Evolutionary conservation across 495 filamentous ascomycete species (phyloP), one percentile per base, ranked within the genome.

Genomic region (Niebla homalea): DNA sequence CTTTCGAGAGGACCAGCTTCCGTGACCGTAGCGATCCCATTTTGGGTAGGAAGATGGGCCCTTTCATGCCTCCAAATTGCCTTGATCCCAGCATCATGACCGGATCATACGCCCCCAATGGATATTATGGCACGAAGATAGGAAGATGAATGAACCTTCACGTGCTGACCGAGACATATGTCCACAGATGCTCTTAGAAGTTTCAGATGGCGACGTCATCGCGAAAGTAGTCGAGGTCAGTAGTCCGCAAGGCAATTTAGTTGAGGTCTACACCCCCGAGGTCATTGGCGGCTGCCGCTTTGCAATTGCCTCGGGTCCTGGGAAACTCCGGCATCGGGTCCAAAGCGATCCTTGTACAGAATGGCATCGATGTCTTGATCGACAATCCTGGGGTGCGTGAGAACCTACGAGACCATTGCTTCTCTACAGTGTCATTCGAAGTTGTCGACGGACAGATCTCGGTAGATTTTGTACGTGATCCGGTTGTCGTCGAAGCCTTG

Each of bases 271-370:
- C 0, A 68, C 68, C 0, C 67, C 70, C 22, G 80, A 85, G 58
- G 77, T 87, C 40, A 80, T 87, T 50, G 47, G 86, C 5, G 62
- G 79, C 12, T 79, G 70, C 10, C 81, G 82, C 22, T 60, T 70
- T 77, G 61, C 76, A 81, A 67, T 71, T 77, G 0, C 79, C 80
- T 0, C 75, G 79, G 54, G 57, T 85, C 1, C 74, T 86, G 20
- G 77, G 82, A 57, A 70, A 81, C 4, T 77, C 70, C 1, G 82
- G 84, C 7, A 64, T 86, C 43, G 81, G 82, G 2, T 71, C 77
- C 0, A 49, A 51, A 2, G 56, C 55, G 0, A 69, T 80, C 32
- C 69, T 86, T 0, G 15, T 60, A 4, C 55, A 53, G 10, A 66
- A 71, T 20, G 62, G 66, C 18, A 75, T 73, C 49, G 56, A 69